These are phyloP conservation scores for Backusella australiensis DNA, from an alignment of 192 early-diverging fungal genomes.

Conservation along the genomic window DNA sequence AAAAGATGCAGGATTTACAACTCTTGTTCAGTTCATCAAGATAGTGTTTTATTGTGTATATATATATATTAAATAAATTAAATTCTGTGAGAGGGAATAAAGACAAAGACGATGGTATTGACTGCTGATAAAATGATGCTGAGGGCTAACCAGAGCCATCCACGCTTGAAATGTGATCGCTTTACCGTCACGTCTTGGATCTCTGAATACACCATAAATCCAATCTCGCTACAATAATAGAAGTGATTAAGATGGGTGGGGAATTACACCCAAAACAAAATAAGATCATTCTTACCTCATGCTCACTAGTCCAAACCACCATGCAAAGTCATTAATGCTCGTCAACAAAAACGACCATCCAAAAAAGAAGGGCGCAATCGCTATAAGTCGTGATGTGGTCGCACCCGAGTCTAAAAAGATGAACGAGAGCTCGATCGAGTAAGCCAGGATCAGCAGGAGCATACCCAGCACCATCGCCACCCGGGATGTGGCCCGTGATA, in stretches of 20 bases:
- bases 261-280: background rate
- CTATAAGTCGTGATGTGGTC: conserved; percentile 27
- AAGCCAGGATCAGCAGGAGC: conserved; percentile 27
- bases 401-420: conserved; percentile 33
- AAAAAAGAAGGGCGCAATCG: conserved; percentile 31
- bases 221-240: conserved; percentile 13
- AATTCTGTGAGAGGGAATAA: conserved; percentile 22
- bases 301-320: conserved; percentile 30
- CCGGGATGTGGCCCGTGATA: conserved; percentile 14
- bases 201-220: conserved; percentile 18
- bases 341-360: conserved; percentile 36
- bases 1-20: conserved; percentile 46
- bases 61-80: background rate
- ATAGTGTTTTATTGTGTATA: background rate
- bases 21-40: conserved; percentile 38
- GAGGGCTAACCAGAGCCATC: conserved; percentile 8
- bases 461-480: conserved; percentile 28
- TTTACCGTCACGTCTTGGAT: conserved; percentile 23
- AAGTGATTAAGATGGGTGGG: background rate
- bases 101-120: conserved; percentile 22
- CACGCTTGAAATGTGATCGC: conserved; percentile 15
- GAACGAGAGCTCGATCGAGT: conserved; percentile 36
- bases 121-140: conserved; percentile 13
- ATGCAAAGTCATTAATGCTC: conserved; percentile 36
- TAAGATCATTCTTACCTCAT: conserved; percentile 21